These are phyloP conservation scores for Candida takata DNA, from an alignment of 805 yeast species.

Conservation along the genomic window DNA sequence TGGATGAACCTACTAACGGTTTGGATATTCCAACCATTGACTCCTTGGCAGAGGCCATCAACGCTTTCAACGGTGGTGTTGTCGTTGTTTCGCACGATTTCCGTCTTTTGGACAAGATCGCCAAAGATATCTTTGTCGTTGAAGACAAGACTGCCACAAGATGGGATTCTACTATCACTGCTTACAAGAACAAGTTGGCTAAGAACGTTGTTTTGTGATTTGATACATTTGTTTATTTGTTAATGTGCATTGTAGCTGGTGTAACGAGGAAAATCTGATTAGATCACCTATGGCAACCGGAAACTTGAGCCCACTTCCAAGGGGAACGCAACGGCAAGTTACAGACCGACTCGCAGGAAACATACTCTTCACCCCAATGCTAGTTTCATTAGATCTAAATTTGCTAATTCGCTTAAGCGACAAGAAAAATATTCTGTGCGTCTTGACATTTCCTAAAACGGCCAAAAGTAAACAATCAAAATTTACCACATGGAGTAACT, in stretches of 20 bases:
- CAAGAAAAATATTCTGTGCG: too few species aligned
- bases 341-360: too few species aligned
- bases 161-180: constrained; percentile 91
- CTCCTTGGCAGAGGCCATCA: constrained; percentile 94
- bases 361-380: too few species aligned
- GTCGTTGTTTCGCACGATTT: constrained; percentile 98
- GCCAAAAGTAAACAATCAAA: constrained; percentile 6
- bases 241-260: too few species aligned
- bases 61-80: constrained; percentile 94
- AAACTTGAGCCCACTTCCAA: too few species aligned
- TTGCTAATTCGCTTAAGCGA: too few species aligned
- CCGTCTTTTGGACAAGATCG: constrained; percentile 94
- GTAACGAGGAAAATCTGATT: too few species aligned
- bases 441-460: constrained; percentile 1
- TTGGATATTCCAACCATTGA: constrained; percentile 97
- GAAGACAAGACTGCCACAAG: constrained; percentile 92
- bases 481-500: too few species aligned
- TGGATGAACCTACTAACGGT: constrained; percentile 99
- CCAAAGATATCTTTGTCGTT: constrained; percentile 94
- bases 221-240: background rate
- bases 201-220: constrained; percentile 69
- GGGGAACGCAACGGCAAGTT: too few species aligned
- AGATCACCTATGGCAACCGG: too few species aligned
- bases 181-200: constrained; percentile 92
- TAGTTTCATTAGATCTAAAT: too few species aligned